Evolutionary conservation across 148 eudicot genomes (phyloP).

Genomic region (Salicornia ramosissima): DNA sequence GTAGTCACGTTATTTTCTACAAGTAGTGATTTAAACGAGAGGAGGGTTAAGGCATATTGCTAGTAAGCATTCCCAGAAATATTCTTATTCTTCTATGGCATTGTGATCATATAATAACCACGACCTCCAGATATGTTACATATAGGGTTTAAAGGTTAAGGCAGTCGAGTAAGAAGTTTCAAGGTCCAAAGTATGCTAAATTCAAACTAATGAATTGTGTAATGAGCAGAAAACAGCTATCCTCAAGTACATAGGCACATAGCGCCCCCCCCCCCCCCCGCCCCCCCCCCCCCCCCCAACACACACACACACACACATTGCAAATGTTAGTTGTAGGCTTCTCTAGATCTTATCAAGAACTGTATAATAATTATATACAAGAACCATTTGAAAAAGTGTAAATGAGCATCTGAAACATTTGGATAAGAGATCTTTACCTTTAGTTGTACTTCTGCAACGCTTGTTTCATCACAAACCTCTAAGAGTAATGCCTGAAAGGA

Average conservation of each 20-base stretch:
- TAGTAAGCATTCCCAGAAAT: background rate
- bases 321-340: background rate
- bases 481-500: conserved; percentile 56
- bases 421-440: conserved; percentile 43
- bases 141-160: background rate
- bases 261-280: no score
- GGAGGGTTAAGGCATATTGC: background rate
- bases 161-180: background rate
- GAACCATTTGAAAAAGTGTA: background rate
- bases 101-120: background rate
- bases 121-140: background rate
- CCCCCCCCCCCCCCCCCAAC: no score
- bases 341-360: background rate
- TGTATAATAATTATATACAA: background rate
- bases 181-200: background rate
- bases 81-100: background rate
- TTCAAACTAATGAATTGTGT: background rate
- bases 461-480: conserved; percentile 82
- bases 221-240: background rate
- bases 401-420: background rate
- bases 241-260: background rate
- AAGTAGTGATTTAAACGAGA: background rate
- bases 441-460: conserved; percentile 76
- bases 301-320: no score
- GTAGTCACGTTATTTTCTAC: background rate